A percentile compares a stretch with the other conserved stretches of the same genome.
These are phyloP conservation scores for Yamadazyma phyllophila DNA, from an alignment of 805 yeast species.

Conservation along the genomic window DNA sequence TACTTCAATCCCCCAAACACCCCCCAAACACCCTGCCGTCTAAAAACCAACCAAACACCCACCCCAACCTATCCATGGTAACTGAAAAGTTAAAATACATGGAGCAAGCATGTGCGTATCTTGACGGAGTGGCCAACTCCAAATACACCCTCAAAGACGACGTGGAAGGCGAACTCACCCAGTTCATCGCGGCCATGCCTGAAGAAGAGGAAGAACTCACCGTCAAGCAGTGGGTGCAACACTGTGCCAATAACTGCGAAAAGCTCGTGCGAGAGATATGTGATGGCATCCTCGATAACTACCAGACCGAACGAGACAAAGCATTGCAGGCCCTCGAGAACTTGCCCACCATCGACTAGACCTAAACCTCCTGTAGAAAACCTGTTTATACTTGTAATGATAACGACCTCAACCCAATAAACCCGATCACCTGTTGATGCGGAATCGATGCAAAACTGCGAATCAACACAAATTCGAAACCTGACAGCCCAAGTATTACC, in stretches of 20 bases:
- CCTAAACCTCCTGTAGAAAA: no score
- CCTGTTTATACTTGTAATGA: neutral
- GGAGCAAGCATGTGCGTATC: slow-evolving; percentile 35
- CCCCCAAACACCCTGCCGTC: no score
- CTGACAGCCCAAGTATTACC: neutral
- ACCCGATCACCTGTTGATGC: neutral
- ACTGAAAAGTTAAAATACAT: slow-evolving; percentile 22
- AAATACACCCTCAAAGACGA: slow-evolving; percentile 54
- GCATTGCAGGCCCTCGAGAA: slow-evolving; percentile 38
- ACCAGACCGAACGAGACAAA: slow-evolving; percentile 46
- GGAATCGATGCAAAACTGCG: neutral
- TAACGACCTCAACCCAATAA: neutral
- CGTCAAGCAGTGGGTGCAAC: slow-evolving; percentile 64
- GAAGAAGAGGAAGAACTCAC: slow-evolving; percentile 66
- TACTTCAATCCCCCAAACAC: no score
- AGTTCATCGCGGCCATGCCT: slow-evolving; percentile 67
- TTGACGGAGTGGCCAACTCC: slow-evolving; percentile 32
- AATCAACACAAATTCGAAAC: neutral
- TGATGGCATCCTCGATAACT: slow-evolving; percentile 45
- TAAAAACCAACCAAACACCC: neutral
- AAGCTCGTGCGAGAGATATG: slow-evolving; percentile 46
- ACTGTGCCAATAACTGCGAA: slow-evolving; percentile 55
- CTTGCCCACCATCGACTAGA: slow-evolving; percentile 15
- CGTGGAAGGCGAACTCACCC: slow-evolving; percentile 60
- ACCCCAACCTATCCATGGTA: neutral